Percentiles rank a stretch among this genome's conserved stretches.
Conservation (phyloP, 305 asterid species). For the Plantago rigida region DNA sequence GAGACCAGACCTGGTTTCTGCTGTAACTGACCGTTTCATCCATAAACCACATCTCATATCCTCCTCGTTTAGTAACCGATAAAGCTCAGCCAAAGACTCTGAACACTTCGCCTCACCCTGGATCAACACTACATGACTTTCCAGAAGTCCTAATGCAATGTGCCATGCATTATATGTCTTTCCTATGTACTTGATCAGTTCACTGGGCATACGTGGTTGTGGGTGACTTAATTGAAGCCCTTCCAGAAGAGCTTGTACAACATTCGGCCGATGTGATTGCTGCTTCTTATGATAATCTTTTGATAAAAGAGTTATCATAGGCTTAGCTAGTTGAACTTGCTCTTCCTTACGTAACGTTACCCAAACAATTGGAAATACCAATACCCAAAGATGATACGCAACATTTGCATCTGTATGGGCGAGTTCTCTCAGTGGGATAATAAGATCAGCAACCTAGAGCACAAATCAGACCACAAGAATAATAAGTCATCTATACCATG, state of each 20-base stretch:
- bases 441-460: slow-evolving; percentile 80
- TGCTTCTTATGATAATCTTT: slow-evolving; percentile 98
- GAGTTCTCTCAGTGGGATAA: slow-evolving; percentile 85
- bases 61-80: slow-evolving; percentile 93
- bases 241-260: slow-evolving; percentile 98
- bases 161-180: slow-evolving; percentile 99
- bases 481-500: slow-evolving; percentile 15
- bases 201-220: slow-evolving; percentile 99
- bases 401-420: slow-evolving; percentile 94
- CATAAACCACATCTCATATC: slow-evolving; percentile 99
- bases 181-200: slow-evolving; percentile 89
- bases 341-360: slow-evolving; percentile 94
- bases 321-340: slow-evolving; percentile 93
- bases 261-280: slow-evolving; percentile 88
- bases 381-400: slow-evolving; percentile 94
- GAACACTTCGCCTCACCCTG: slow-evolving; percentile 88
- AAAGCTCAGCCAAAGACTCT: slow-evolving; percentile 97
- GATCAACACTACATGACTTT: slow-evolving; percentile 94
- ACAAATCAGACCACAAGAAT: slow-evolving; percentile 6
- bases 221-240: slow-evolving; percentile 99
- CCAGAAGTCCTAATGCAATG: slow-evolving; percentile 80
- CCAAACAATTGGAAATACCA: slow-evolving; percentile 99
- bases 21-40: slow-evolving; percentile 87
- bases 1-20: slow-evolving; percentile 93
- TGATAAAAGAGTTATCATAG: slow-evolving; percentile 85